Evolutionary conservation across 2,329 filamentous ascomycete species (phyloP), one percentile per base, ranked within the genome.

Genomic region (Aspergillus sp.): DNA sequence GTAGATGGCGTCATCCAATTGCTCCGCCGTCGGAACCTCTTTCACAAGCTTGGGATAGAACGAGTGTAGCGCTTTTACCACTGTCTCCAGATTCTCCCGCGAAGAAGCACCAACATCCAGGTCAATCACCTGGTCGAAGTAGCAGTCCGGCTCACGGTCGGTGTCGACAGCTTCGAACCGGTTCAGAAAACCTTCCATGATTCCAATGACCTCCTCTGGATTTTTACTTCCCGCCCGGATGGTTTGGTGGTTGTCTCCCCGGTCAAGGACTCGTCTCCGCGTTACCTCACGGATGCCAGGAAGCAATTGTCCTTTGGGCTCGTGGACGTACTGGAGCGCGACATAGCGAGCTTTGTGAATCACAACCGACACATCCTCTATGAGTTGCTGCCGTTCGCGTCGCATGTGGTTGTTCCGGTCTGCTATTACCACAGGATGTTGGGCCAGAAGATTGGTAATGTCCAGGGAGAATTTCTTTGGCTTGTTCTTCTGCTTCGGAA

Each of bases 221-320:
- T 89, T 85, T 58, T 91, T 89, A 49, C 86, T 89, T n/a, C 80
- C 82, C 10, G 94, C 93, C 70, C 95, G 92, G 61, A 99, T 98
- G 0, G 95, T 99, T 78, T 99, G 95, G 75, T 99, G 95, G 71
- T 98, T 98, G 75, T 99, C 92, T 13, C 95, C 95, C 21, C 95
- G 89, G 5, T 87, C 84, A 19, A 97, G 80, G 0, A 99, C 91
- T 53, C 95, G 88, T 64, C 88, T 84, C 59, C 87, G 88, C 1
- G 92, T 96, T 25, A 94, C 82, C 59, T 85, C 81, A 48, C 91
- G 86, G 63, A 98, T 91, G 32, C 85, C 81, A 53, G 90, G 84
- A 7, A 95, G 85, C 65, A 91, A 80, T 41, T 79, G 70, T 17
- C 77, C 81, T 63, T 81, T 82, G 1, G 80, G 80, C 59, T 92